Evolutionary conservation across 1,139 yeast species (phyloP).

Genomic region (Scheffersomyces quercinus): DNA sequence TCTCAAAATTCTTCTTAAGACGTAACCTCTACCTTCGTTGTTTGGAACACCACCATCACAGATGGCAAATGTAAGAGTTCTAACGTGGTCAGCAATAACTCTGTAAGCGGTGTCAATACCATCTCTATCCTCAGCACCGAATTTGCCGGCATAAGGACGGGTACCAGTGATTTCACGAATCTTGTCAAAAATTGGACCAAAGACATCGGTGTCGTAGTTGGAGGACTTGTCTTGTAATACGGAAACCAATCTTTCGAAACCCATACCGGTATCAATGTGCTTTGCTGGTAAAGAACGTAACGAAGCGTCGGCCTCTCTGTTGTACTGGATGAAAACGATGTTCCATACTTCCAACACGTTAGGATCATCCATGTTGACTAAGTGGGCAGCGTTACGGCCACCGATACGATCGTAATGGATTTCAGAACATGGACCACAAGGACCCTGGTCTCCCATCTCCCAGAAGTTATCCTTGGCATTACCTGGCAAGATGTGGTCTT

Average conservation of each 20-base stretch:
- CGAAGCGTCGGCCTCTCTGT: slow-evolving; percentile 87
- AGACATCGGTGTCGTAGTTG: slow-evolving; percentile 96
- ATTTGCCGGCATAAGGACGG: slow-evolving; percentile 87
- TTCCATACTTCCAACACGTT: slow-evolving; percentile 98
- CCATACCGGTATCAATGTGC: slow-evolving; percentile 98
- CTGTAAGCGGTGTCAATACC: slow-evolving; percentile 98
- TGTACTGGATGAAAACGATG: slow-evolving; percentile 92
- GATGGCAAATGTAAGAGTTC: slow-evolving; percentile 93
- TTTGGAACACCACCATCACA: slow-evolving; percentile 99
- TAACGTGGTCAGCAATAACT: slow-evolving; percentile 96
- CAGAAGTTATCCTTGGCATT: slow-evolving; percentile 89
- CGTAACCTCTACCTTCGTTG: slow-evolving; percentile 98
- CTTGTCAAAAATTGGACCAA: slow-evolving; percentile 78
- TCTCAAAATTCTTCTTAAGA: slow-evolving; percentile 91
- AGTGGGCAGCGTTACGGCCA: slow-evolving; percentile 87
- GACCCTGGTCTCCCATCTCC: slow-evolving; percentile 99
- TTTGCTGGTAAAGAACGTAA: slow-evolving; percentile 84
- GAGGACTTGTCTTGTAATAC: slow-evolving; percentile 87
- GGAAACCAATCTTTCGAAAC: slow-evolving; percentile 95
- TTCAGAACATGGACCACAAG: slow-evolving; percentile 99
- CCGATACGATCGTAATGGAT: slow-evolving; percentile 97
- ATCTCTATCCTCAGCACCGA: slow-evolving; percentile 87
- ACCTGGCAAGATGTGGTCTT: slow-evolving; percentile 92
- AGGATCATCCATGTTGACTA: slow-evolving; percentile 96
- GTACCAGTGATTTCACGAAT: slow-evolving; percentile 93